Base-by-base conservation (phyloP, 2,329 filamentous ascomycete species). In the Xylariales sp. region DNA sequence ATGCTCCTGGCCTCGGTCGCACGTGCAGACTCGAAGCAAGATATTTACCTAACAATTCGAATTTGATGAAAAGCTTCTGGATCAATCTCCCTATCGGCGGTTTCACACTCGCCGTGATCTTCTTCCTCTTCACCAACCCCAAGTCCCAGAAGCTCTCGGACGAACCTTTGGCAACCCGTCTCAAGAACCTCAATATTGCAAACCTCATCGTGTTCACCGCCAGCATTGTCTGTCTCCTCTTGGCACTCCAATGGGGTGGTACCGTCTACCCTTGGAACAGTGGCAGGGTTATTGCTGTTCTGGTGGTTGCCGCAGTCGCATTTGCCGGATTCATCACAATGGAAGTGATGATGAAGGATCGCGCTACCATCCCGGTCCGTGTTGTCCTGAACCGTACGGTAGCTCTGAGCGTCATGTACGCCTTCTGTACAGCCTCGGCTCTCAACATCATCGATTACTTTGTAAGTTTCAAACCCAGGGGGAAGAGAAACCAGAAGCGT, bases 161-260 rank as follows among this genome's bases (percentile, higher is more conserved):
- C n/a, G 24, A 11, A 13, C 43, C 5, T 6, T 45, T 5, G 27
- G 27, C 21, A 36, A 37, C n/a, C n/a, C 43, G 35, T 39, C 34
- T 38, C 28, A 45, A 33, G 33, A 47, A 49, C 16, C 48, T 56
- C 17, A 49, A 56, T 37, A 40, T 48, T 13, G 15, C 46, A 33
- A 68, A 65, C 4, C 18, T 60, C 3, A 54, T 70, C 10, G 65
- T 76, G 39, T 52, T 74, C 3, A 62, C 61, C 1, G 59, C 61
- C 15, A 56, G 69, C 13, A 55, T 72, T 33, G 65, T 67, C 50
- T 48, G 72, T 6, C 59, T 75, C 40, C 55, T 76, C 2, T n/a
- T n/a, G n/a, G 71, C 70, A 1, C 53, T 76, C 14, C 63, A 73
- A 37, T 67, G 61, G 57, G 67, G 67, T 14, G 63, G 67, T 4